These are phyloP conservation scores for Daedalea quercina DNA, from an alignment of 768 basidiomycete species.

Conservation along the genomic window DNA sequence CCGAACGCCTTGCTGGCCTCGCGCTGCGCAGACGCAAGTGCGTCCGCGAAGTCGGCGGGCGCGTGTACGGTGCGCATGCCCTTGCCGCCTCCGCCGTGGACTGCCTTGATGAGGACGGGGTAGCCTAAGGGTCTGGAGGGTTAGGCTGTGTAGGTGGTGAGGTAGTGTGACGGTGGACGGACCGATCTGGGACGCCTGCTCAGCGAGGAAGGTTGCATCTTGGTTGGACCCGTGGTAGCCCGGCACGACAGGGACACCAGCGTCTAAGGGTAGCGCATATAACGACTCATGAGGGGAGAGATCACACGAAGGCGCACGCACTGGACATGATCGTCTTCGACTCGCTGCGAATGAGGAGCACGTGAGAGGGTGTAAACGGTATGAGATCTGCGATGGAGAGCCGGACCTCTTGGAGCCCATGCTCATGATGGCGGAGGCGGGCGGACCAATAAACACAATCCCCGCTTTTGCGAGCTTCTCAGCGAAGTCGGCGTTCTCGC, in stretches of 20 bases:
- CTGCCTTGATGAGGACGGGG: conserved; percentile 94
- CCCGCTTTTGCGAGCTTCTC: conserved; percentile 67
- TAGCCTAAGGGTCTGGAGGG: conserved; percentile 42
- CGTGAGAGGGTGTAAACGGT: not conserved
- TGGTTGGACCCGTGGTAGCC: conserved; percentile 89
- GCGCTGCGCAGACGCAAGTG: conserved; percentile 80
- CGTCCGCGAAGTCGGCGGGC: conserved; percentile 67
- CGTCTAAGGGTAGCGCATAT: conserved; percentile 47
- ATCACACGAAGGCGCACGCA: too few relatives aligned
- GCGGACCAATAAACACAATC: conserved; percentile 88
- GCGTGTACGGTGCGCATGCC: conserved; percentile 83
- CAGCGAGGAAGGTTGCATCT: conserved; percentile 59
- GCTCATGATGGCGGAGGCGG: conserved; percentile 77
- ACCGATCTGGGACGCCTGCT: conserved; percentile 71
- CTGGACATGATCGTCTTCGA: conserved; percentile 93
- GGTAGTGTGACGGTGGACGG: not conserved
- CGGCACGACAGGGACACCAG: conserved; percentile 89
- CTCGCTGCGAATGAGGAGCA: conserved; percentile 43
- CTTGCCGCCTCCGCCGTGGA: conserved; percentile 92
- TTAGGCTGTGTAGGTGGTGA: not conserved
- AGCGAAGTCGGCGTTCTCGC: conserved; percentile 85
- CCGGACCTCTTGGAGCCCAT: conserved; percentile 94
- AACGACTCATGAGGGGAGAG: too few relatives aligned
- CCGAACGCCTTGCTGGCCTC: conserved; percentile 87
- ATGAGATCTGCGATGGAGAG: not conserved